Base-by-base conservation (phyloP, 2,329 filamentous ascomycete genomes). In the Sphaerulina vaccinii region DNA sequence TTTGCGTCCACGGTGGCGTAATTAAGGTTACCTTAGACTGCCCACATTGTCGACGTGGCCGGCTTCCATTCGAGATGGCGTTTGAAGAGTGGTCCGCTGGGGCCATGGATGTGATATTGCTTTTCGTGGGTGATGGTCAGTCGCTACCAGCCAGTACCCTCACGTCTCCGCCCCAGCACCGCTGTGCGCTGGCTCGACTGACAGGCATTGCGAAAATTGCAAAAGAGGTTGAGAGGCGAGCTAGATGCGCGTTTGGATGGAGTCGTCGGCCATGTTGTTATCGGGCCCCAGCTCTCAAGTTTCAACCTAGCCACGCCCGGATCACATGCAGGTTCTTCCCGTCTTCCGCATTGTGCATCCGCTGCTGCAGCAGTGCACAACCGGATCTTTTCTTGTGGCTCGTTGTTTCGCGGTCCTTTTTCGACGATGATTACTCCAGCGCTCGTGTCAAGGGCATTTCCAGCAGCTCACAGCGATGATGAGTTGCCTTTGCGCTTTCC, bases 11-110 rank as follows among this genome's bases (percentile, higher is more conserved):
- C 27, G 44, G 52, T 57, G 56, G 52, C 52, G 60, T 57, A 39
- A 49, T 49, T 60, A 62, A 61, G 61, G 59, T 65, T 64, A 58
- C n/a, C 51, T 56, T 62, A 62, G 62, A 51, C 56, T 53, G 52
- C 51, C 55, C 60, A 56, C 61, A 36, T 35, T 44, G 51, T 54
- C 58, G 59, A 66, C 63, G 64, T 65, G 63, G 52, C 54, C 47
- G 50, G 44, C 52, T 60, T 35, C 56, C 50, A 65, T 64, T 64
- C 58, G 60, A 56, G 45, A 54, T 51, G 54, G 58, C 58, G 58
- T 55, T 53, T 52, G 49, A 45, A 54, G 56, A 51, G 56, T 53
- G 51, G 46, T 50, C 51, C 49, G 50, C 36, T 29, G 50, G 43
- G 43, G 37, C 37, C 50, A 48, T 37, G 52, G 29, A 37, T 10